These are phyloP conservation scores for Myochromella boudieri DNA, from an alignment of 768 basidiomycete species.

Conservation along the genomic window DNA sequence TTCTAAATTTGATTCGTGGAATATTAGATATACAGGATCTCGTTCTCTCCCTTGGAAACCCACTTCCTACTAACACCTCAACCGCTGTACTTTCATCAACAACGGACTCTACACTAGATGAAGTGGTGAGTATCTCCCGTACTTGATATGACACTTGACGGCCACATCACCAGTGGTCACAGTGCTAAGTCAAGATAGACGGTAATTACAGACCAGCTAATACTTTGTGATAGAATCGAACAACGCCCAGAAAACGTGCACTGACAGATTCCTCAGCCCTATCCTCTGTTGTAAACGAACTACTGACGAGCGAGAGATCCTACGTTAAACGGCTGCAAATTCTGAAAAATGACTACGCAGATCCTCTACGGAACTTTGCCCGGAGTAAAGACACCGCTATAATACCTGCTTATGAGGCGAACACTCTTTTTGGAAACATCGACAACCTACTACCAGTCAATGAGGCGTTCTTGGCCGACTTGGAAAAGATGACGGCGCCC, in stretches of 20 bases:
- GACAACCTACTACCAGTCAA: conserved; percentile 89
- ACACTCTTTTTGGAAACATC: conserved; percentile 91
- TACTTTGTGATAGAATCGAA: conserved; percentile 31
- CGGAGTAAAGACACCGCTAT: conserved; percentile 83
- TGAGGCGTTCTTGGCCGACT: conserved; percentile 77
- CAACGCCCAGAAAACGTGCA: conserved; percentile 54
- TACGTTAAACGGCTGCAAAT: conserved; percentile 83
- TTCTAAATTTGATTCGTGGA: conserved; percentile 11
- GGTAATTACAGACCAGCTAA: too few relatives aligned
- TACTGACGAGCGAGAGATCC: conserved; percentile 85
- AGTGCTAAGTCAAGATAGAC: too few relatives aligned
- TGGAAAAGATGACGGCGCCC: conserved; percentile 77
- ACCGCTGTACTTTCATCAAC: conserved; percentile 45
- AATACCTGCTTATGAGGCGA: conserved; percentile 88
- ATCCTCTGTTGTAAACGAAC: conserved; percentile 76
- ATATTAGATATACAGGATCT: conserved; percentile 73
- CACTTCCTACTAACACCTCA: conserved; percentile 53
- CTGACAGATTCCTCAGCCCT: conserved; percentile 66
- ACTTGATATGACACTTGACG: too few relatives aligned
- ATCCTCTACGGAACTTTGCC: conserved; percentile 86
- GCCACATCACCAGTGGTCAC: too few relatives aligned
- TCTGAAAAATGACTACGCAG: conserved; percentile 87
- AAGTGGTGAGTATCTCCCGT: conserved; percentile 40
- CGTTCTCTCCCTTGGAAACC: conserved; percentile 73
- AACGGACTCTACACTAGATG: conserved; percentile 34